Base-by-base conservation (phyloP, 2,329 filamentous ascomycete species). In the Rutstroemia sp. region DNA sequence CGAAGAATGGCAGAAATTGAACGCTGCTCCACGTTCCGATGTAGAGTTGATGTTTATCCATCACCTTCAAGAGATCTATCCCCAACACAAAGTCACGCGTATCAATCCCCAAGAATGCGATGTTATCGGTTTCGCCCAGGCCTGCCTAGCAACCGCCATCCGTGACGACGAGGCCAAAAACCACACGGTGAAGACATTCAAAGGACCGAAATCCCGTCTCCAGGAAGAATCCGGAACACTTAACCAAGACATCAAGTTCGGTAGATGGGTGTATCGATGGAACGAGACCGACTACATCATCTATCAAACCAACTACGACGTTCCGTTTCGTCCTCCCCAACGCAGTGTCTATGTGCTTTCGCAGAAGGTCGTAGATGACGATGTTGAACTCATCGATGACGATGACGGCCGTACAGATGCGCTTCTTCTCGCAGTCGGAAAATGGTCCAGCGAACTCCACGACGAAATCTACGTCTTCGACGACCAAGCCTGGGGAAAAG, bases 391-490 rank as follows among this genome's bases (percentile, higher is more conserved):
- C 19, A 10, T 1, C 8, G 42, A 46, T 16, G 4, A 46, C 25
- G 6, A 52, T 8, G 4, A 48, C 5, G 51, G 58, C 14, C 45
- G 41, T 5, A 71, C 70, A 2, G 76, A 84, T 54, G 72, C 74
- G 10, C 72, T 88, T 25, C 69, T 87, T 27, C 69, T 81, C 4
- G 76, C 78, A 1, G 81, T 78, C 0, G 81, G 81, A 0, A 64
- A 69, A 16, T 87, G 81, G 79, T 73, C 70, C 17, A 72, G 68
- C 45, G 74, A 81, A 60, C 70, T 87, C n/a, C 83, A 86, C 62
- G 72, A 81, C 17, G 82, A 86, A 69, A 78, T 88, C 21, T 85
- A 81, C 74, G 81, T 88, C 0, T 88, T 80, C 60, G 84, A 88
- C 59, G 67, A 75, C 12, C 80, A 81, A 5, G 71, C 57, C 45